phyloP scores from a whole-genome alignment of 148 eudicot species.

The Rhododendron mucronatum region DNA sequence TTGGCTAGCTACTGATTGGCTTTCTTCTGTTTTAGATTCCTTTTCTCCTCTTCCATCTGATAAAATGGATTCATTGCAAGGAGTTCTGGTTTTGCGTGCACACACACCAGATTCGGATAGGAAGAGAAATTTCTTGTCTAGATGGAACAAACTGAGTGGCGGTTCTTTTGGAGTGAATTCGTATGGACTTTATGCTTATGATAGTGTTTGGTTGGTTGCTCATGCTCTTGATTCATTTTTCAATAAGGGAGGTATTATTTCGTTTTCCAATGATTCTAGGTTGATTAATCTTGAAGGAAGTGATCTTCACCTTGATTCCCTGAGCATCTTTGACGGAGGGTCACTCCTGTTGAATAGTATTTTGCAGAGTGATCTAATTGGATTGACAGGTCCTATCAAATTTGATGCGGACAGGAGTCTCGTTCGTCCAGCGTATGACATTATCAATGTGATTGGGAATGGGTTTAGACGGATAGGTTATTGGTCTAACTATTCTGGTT shows the following conservation, averaged over 20 bases:
- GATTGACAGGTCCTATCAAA: slow-evolving; percentile 72
- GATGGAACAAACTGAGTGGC: slow-evolving; percentile 53
- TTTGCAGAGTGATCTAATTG: slow-evolving; percentile 55
- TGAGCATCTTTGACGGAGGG: slow-evolving; percentile 76
- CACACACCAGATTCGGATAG: slow-evolving; percentile 57
- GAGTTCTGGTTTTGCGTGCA: slow-evolving; percentile 67
- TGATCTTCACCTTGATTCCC: slow-evolving; percentile 52
- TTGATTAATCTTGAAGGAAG: slow-evolving; percentile 22
- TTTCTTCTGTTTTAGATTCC: slow-evolving; percentile 67
- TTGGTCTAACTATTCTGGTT: slow-evolving; percentile 87
- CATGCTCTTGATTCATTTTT: slow-evolving; percentile 78
- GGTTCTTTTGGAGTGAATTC: slow-evolving; percentile 69
- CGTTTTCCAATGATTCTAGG: slow-evolving; percentile 63
- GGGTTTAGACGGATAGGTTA: slow-evolving; percentile 69
- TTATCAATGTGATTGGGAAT: slow-evolving; percentile 80
- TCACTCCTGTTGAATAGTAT: slow-evolving; percentile 49
- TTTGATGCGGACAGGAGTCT: slow-evolving; percentile 58
- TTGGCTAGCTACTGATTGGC: slow-evolving; percentile 96
- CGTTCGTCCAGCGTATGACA: slow-evolving; percentile 67
- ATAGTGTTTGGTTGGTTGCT: slow-evolving; percentile 79
- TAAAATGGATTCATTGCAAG: slow-evolving; percentile 57
- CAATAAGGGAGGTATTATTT: slow-evolving; percentile 61
- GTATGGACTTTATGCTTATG: slow-evolving; percentile 88
- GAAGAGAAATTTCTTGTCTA: slow-evolving; percentile 44
- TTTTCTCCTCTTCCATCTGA: slow-evolving; percentile 41